These are phyloP conservation scores for Paramecium octaurelia DNA, from an alignment of 73 alveolate genomes.

Conservation along the genomic window DNA sequence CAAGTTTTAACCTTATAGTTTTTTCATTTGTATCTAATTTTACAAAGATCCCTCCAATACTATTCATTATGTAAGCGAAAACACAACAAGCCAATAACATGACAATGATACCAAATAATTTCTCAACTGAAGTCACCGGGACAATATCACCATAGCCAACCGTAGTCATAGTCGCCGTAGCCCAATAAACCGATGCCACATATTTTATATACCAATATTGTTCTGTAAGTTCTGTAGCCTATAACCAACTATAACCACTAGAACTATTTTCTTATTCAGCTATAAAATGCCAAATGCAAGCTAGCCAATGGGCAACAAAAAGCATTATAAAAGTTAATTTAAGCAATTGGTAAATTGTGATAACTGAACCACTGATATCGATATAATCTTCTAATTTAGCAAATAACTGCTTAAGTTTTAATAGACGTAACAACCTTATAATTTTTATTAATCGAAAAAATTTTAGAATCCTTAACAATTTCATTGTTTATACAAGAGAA, in stretches of 20 bases:
- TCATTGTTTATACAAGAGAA: background rate
- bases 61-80: conserved; percentile 76
- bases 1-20: conserved; percentile 32
- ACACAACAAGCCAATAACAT: conserved; percentile 78
- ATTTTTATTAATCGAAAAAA: conserved; percentile 57
- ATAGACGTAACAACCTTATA: conserved; percentile 67
- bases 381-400: conserved; percentile 77
- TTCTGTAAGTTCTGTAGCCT: conserved; percentile 67
- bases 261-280: conserved; percentile 65
- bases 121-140: conserved; percentile 70
- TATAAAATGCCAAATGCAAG: conserved; percentile 78
- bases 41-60: conserved; percentile 64
- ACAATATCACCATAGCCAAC: conserved; percentile 88
- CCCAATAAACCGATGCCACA: conserved; percentile 70
- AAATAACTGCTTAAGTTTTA: conserved; percentile 67
- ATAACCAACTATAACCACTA: conserved; percentile 70
- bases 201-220: conserved; percentile 60
- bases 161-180: conserved; percentile 84
- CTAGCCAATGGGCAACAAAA: conserved; percentile 90
- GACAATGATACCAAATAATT: conserved; percentile 63
- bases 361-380: conserved; percentile 65
- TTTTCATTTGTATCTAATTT: conserved; percentile 44
- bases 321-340: conserved; percentile 72
- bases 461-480: conserved; percentile 48
- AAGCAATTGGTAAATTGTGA: conserved; percentile 67